Evolutionary conservation across 495 filamentous ascomycete genomes (phyloP).

Genomic region (Platismatia glauca): DNA sequence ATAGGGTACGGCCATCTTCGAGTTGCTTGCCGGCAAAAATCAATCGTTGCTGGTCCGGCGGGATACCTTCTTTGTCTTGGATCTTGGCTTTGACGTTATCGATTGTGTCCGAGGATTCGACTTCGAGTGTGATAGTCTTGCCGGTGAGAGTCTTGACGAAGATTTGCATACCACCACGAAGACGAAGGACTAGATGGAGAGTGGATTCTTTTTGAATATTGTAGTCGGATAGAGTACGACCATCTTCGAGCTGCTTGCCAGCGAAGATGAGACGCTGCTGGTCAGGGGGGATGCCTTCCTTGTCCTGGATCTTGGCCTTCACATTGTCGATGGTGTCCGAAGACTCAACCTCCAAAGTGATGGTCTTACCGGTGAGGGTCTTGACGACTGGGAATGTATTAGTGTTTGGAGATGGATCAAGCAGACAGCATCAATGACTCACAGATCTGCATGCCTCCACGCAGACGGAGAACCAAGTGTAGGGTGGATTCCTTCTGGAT

Average conservation of each 20-base stretch:
- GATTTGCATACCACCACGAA: conserved; percentile 69
- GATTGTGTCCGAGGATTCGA: conserved; percentile 81
- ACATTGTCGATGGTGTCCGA: conserved; percentile 96
- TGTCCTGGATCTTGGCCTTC: conserved; percentile 70
- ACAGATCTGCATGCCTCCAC: conserved; percentile 99
- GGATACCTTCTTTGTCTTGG: conserved; percentile 95
- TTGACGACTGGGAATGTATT: conserved; percentile 54
- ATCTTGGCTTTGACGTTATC: conserved; percentile 99
- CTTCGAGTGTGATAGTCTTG: conserved; percentile 64
- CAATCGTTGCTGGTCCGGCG: conserved; percentile 85
- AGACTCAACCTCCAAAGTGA: conserved; percentile 95
- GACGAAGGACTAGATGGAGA: conserved; percentile 60
- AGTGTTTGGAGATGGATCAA: conserved; percentile 14
- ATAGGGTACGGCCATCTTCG: conserved; percentile 83
- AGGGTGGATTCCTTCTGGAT: conserved; percentile 98
- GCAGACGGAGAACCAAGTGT: conserved; percentile 91
- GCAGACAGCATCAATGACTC: conserved; percentile 33
- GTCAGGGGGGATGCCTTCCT: conserved; percentile 70
- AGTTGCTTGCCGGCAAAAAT: conserved; percentile 98
- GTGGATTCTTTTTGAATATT: conserved; percentile 69
- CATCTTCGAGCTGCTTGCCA: conserved; percentile 64
- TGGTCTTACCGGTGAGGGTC: conserved; percentile 93
- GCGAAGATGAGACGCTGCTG: conserved; percentile 70
- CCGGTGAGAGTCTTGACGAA: conserved; percentile 65
- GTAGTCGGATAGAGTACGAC: conserved; percentile 62